Base-by-base conservation (phyloP, 768 basidiomycete species). In the Mrakia blollopis region DNA sequence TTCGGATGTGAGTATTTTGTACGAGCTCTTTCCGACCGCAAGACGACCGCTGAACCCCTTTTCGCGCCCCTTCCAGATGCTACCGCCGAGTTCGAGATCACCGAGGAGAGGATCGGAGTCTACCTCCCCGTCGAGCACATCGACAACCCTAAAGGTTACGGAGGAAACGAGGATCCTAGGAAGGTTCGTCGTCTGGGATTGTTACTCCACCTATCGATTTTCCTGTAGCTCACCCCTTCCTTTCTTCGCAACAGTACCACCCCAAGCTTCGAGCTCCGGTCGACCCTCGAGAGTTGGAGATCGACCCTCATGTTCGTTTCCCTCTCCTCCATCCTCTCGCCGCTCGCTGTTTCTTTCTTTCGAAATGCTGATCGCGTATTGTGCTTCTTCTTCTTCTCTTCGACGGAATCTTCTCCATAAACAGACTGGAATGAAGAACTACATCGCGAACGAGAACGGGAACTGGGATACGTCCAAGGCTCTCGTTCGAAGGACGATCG, bases 351-450 rank as follows among this genome's bases (percentile, higher is more conserved):
- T 41, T 44, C 44, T 44, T 14, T 44, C 14, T 11, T 44, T 50
- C 47, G 18, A 50, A 18, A 50, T 1, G 21, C 18, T 50, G 18
- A 50, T 50, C 18, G 5, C 44, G 10, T n/a, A n/a, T 13, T 44
- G 10, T 13, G 5, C 5, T 14, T 44, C 44, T 1, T 14, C 2
- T 44, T 44, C 44, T 44, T 44, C 44, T 14, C 44, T 13, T 44
- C 44, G n/a, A n/a, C n/a, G n/a, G n/a, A 44, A 44, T 44, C 39
- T 41, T n/a, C n/a, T n/a, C n/a, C n/a, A n/a, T n/a, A n/a, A n/a
- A n/a, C 47, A 50, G 21, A 92, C 91, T 0, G 95, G 94, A 3
- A 95, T 98, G 94, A 95, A 95, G 86, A 98, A 94, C 77, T 92
- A 91, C 82, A 92, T 93, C 85, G 92, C 92, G 0, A 95, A 90